A percentile compares a stretch with the other conserved stretches of the same genome.
Evolutionary conservation across 192 early-diverging fungal genomes (phyloP).

Genomic region (Endogone sp.): DNA sequence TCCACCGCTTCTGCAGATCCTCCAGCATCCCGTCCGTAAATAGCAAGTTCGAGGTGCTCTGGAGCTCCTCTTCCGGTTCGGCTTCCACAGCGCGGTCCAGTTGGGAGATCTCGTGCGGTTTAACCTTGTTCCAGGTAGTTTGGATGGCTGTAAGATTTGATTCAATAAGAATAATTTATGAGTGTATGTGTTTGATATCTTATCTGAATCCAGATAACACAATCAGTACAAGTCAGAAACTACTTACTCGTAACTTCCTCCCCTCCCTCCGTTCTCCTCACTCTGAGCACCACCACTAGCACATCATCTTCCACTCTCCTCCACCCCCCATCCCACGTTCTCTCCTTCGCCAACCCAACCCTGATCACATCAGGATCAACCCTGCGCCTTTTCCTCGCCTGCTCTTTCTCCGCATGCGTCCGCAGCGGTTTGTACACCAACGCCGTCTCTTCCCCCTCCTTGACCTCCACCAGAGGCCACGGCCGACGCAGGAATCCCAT

Average conservation of each 20-base stretch:
- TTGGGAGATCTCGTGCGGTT: too few species aligned
- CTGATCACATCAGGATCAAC: not conserved
- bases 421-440: not conserved
- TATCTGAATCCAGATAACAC: too few species aligned
- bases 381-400: not conserved
- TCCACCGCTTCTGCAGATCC: slow-evolving; percentile 14
- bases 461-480: not conserved
- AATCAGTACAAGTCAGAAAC: too few species aligned
- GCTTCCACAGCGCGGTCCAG: slow-evolving; percentile 4
- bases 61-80: not conserved
- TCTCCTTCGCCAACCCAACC: not conserved
- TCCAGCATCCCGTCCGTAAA: slow-evolving; percentile 7
- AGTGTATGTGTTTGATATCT: too few species aligned
- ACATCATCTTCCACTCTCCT: not conserved
- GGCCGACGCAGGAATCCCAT: not conserved
- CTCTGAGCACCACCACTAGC: not conserved
- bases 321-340: not conserved
- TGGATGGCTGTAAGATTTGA: not conserved
- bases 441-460: not conserved
- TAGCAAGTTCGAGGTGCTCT: not conserved
- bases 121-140: not conserved
- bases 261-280: not conserved
- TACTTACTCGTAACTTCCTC: not conserved
- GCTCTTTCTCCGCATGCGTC: not conserved
- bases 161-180: too few species aligned